Percentiles rank a stretch among this genome's conserved stretches.
Evolutionary conservation across 1,284 basidiomycete genomes (phyloP).

Genomic region (Termitomyces sp.): DNA sequence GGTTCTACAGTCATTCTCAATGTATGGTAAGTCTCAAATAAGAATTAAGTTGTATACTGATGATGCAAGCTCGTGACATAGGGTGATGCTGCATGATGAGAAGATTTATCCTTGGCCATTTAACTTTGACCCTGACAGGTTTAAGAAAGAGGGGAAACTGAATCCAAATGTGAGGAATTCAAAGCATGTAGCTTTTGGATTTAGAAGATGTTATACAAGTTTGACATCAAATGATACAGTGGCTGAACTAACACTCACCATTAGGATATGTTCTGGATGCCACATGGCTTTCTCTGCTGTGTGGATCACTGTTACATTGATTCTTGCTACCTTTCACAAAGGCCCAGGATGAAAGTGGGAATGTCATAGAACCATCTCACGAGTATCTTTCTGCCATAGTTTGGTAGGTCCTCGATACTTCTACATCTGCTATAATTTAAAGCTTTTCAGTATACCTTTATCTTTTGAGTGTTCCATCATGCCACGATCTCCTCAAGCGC

Average conservation of each 20-base stretch:
- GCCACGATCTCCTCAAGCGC: conserved; percentile 21
- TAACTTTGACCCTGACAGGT: conserved; percentile 35
- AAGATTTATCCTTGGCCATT: conserved; percentile 33
- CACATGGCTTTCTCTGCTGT: conserved; percentile 33
- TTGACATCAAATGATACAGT: conserved; percentile 31
- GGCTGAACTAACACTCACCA: conserved; percentile 19
- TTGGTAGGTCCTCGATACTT: conserved; percentile 29
- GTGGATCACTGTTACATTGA: conserved; percentile 35
- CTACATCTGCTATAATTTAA: not conserved
- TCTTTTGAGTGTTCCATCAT: conserved; percentile 28
- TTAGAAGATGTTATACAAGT: conserved; percentile 15
- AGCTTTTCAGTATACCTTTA: conserved; percentile 22
- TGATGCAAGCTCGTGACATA: not conserved
- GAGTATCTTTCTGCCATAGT: conserved; percentile 30
- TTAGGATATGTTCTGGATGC: conserved; percentile 36
- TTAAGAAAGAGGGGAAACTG: conserved; percentile 18
- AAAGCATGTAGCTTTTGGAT: conserved; percentile 16
- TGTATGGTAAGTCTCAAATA: conserved; percentile 20
- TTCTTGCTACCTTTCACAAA: conserved; percentile 36
- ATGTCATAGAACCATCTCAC: conserved; percentile 30
- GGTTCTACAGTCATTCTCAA: conserved; percentile 32
- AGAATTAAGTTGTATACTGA: not conserved
- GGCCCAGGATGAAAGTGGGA: conserved; percentile 30
- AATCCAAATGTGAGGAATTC: conserved; percentile 14
- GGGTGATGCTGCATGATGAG: conserved; percentile 36